These are phyloP conservation scores for Przewalskia tangutica DNA, from an alignment of 257 asterid genomes.

Conservation along the genomic window DNA sequence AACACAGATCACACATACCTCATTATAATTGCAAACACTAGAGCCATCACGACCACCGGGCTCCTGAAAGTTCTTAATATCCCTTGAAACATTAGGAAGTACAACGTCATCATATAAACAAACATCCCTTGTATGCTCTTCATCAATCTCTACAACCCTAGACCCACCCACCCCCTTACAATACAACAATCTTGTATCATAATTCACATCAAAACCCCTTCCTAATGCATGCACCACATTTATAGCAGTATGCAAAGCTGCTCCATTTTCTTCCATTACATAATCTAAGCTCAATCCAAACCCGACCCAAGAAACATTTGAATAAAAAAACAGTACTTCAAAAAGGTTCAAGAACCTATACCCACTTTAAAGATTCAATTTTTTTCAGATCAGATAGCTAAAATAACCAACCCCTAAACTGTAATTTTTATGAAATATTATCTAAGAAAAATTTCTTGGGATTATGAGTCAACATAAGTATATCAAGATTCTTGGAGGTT, in stretches of 20 bases:
- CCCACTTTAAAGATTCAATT: background rate
- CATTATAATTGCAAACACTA: constrained; percentile 56
- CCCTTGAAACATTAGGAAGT: constrained; percentile 65
- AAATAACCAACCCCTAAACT: background rate
- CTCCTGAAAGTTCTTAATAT: constrained; percentile 39
- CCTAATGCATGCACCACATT: constrained; percentile 77
- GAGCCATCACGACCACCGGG: constrained; percentile 59
- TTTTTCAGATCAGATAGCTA: background rate
- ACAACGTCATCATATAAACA: constrained; percentile 48
- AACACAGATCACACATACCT: constrained; percentile 30
- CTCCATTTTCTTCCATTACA: constrained; percentile 80
- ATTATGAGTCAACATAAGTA: background rate
- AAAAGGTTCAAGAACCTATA: background rate
- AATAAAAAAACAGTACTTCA: background rate
- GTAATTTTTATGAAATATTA: background rate
- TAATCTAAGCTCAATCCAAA: background rate
- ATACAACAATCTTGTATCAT: constrained; percentile 74
- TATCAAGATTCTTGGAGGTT: background rate
- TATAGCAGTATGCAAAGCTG: constrained; percentile 71
- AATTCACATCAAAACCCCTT: constrained; percentile 81
- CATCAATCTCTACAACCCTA: constrained; percentile 62
- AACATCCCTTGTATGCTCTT: constrained; percentile 55
- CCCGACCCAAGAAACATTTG: background rate
- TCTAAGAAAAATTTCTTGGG: background rate
- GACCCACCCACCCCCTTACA: constrained; percentile 77